phyloP scores from a whole-genome alignment of 305 asterid species.

The Striga hermonthica region DNA sequence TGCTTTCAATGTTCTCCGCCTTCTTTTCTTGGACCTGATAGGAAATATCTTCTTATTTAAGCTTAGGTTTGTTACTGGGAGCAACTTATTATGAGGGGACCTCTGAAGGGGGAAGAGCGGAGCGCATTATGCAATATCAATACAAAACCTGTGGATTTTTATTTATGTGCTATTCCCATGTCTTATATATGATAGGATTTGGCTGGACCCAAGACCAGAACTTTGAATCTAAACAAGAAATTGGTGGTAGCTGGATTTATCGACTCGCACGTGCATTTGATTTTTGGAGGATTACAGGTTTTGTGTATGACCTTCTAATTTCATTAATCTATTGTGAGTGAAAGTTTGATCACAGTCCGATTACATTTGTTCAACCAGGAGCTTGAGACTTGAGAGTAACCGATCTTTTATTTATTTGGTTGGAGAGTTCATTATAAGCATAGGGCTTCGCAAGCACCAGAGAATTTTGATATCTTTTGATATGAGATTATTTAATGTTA shows the following conservation, averaged over 20 bases:
- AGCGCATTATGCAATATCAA: background rate
- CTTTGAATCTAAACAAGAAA: conserved; percentile 60
- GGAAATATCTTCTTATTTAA: conserved; percentile 4
- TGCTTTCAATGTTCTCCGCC: conserved; percentile 1
- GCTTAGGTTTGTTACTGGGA: conserved; percentile 11
- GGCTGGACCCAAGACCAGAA: conserved; percentile 46
- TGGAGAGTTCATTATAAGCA: background rate
- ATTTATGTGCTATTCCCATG: conserved; percentile 8
- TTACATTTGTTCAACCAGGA: conserved; percentile 7
- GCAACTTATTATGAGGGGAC: background rate
- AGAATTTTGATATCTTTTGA: conserved; percentile 9
- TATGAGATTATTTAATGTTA: background rate
- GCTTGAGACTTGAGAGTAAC: conserved; percentile 8
- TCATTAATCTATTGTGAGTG: conserved; percentile 4
- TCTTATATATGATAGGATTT: conserved; percentile 50
- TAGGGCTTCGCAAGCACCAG: background rate
- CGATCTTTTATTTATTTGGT: conserved; percentile 1
- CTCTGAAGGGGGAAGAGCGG: background rate
- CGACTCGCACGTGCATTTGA: conserved; percentile 90
- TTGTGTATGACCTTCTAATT: conserved; percentile 28
- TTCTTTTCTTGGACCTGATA: background rate
- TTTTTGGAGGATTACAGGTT: conserved; percentile 91
- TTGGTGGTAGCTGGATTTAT: conserved; percentile 90
- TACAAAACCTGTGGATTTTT: background rate
- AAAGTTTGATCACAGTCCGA: conserved; percentile 17